Conservation (phyloP, 208 protist genomes). For the Trypanosoma cruzi region DNA sequence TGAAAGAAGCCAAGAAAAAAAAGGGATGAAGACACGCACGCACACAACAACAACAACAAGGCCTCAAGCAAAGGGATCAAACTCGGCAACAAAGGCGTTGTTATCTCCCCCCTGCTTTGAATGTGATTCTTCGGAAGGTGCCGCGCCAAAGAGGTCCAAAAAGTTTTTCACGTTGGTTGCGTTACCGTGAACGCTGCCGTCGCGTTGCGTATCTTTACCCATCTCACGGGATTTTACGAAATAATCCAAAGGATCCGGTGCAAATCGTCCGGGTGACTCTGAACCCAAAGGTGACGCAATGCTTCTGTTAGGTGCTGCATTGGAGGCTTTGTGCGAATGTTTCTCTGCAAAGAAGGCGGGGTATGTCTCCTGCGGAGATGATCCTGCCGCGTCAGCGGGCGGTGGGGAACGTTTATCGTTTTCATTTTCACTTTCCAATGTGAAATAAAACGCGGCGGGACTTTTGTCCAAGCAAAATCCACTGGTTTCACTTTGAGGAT, state of each 20-base stretch:
- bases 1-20: not conserved
- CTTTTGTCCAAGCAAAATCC: not conserved
- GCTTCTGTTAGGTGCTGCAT: not conserved
- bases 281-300: not conserved
- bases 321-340: not conserved
- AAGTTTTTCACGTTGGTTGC: not conserved
- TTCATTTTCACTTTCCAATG: not conserved
- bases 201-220: not conserved
- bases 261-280: not conserved
- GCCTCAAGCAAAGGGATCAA: slow-evolving; percentile 31
- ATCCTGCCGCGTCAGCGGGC: not conserved
- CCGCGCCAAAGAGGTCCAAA: not conserved
- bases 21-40: not conserved
- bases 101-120: not conserved
- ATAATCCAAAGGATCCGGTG: slow-evolving; percentile 6
- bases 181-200: not conserved
- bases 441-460: not conserved
- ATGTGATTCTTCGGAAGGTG: not conserved
- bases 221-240: not conserved
- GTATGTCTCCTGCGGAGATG: slow-evolving; percentile 1
- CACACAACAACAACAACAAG: not conserved
- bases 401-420: too few relatives aligned
- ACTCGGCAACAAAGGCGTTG: slow-evolving; percentile 24
- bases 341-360: not conserved
- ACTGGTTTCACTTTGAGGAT: not conserved